These are phyloP conservation scores for Podila horticola DNA, from an alignment of 192 early-diverging fungal species.

Conservation along the genomic window DNA sequence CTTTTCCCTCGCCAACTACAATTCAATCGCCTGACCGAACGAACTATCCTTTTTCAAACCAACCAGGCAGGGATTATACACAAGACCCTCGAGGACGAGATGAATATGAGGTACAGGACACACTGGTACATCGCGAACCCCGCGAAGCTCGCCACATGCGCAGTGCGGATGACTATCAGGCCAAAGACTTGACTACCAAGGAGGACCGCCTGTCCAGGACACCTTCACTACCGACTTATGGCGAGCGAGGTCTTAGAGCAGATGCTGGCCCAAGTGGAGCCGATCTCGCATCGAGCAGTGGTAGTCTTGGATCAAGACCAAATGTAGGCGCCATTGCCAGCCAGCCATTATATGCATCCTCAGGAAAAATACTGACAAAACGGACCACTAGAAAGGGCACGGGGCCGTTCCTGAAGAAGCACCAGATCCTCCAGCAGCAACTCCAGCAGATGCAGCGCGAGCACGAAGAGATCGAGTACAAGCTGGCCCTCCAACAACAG, in stretches of 20 bases:
- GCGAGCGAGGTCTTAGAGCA: too few species aligned
- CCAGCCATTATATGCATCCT: not conserved
- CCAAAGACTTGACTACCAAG: too few species aligned
- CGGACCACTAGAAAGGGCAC: slow-evolving; percentile 1
- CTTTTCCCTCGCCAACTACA: not conserved
- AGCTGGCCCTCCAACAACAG: slow-evolving; percentile 3
- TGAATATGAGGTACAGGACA: too few species aligned
- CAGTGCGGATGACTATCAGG: too few species aligned
- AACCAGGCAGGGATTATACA: too few species aligned
- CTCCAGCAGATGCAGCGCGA: slow-evolving; percentile 37
- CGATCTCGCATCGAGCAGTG: too few species aligned
- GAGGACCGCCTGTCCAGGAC: too few species aligned
- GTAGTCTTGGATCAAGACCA: not conserved
- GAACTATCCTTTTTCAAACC: not conserved
- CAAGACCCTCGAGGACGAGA: not conserved
- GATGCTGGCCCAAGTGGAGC: too few species aligned
- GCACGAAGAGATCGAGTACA: slow-evolving; percentile 27
- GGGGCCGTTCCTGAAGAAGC: slow-evolving; percentile 38
- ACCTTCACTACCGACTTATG: too few species aligned
- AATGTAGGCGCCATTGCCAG: not conserved
- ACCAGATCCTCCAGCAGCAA: slow-evolving; percentile 43
- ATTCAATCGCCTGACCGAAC: slow-evolving; percentile 6
- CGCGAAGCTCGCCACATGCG: too few species aligned
- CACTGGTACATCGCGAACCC: too few species aligned
- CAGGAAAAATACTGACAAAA: slow-evolving; percentile 2